Conservation (phyloP, 1,284 basidiomycete genomes). For the Puccinia brachypodii region DNA sequence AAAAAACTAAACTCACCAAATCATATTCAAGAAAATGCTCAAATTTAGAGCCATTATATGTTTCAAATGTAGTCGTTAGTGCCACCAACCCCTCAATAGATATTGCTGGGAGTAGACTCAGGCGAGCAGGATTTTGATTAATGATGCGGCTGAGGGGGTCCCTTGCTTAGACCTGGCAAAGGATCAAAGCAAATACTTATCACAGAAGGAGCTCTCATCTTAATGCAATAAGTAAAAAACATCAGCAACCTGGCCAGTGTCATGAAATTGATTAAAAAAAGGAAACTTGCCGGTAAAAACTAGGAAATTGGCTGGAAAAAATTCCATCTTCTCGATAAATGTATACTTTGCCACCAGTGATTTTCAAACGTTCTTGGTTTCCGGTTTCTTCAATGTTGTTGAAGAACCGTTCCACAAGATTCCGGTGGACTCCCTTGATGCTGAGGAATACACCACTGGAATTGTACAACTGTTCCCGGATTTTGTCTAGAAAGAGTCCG, state of each 20-base stretch:
- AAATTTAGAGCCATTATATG: neutral
- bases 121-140: neutral
- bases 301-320: neutral
- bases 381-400: neutral
- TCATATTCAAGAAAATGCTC: slow-evolving; percentile 8
- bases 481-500: neutral
- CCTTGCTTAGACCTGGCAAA: neutral
- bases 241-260: neutral
- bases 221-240: neutral
- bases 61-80: neutral
- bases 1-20: neutral
- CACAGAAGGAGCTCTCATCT: slow-evolving; percentile 10
- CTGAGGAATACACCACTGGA: neutral
- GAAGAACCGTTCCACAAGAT: neutral
- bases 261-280: neutral
- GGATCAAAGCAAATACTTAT: neutral
- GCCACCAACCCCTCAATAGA: slow-evolving; percentile 5
- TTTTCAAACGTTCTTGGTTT: neutral
- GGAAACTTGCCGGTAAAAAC: slow-evolving; percentile 10
- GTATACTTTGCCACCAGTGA: neutral
- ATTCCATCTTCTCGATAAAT: neutral
- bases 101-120: slow-evolving; percentile 4
- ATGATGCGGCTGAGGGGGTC: neutral
- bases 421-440: neutral
- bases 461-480: neutral